phyloP scores from a whole-genome alignment of 345 rosid genomes.

The Firmiana major region DNA sequence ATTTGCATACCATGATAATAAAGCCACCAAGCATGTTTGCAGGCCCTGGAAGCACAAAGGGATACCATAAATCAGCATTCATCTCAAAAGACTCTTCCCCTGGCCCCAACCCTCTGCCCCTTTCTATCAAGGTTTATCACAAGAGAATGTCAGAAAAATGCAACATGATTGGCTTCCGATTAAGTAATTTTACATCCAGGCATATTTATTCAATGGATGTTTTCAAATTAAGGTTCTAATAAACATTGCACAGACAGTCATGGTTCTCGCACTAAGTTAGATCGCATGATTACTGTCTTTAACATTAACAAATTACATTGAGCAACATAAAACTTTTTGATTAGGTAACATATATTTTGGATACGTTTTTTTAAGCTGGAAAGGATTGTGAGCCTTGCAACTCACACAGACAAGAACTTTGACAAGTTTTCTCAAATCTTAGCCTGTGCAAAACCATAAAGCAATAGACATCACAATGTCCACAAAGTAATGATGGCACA shows the following conservation, averaged over 20 bases:
- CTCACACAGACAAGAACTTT: not conserved
- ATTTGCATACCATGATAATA: slow-evolving; percentile 72
- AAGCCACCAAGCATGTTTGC: slow-evolving; percentile 89
- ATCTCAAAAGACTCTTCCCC: slow-evolving; percentile 9
- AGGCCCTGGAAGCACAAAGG: slow-evolving; percentile 66
- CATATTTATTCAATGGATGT: not conserved
- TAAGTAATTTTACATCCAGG: not conserved
- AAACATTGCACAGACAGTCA: not conserved
- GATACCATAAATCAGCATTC: slow-evolving; percentile 26
- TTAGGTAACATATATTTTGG: not conserved
- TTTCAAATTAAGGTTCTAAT: not conserved
- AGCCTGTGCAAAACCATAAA: not conserved
- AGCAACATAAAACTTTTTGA: not conserved
- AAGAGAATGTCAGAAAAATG: not conserved
- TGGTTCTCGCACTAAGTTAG: not conserved
- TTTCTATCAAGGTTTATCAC: not conserved
- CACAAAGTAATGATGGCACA: not conserved
- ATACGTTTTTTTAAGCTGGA: not conserved
- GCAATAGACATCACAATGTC: not conserved
- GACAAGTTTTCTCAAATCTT: not conserved
- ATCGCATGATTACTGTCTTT: not conserved
- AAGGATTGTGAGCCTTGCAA: not conserved
- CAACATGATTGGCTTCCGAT: not conserved
- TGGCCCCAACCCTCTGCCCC: not conserved
- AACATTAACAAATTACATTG: not conserved